Conservation (phyloP, 2,329 filamentous ascomycete genomes). For the Aspergillus calidoustus region DNA sequence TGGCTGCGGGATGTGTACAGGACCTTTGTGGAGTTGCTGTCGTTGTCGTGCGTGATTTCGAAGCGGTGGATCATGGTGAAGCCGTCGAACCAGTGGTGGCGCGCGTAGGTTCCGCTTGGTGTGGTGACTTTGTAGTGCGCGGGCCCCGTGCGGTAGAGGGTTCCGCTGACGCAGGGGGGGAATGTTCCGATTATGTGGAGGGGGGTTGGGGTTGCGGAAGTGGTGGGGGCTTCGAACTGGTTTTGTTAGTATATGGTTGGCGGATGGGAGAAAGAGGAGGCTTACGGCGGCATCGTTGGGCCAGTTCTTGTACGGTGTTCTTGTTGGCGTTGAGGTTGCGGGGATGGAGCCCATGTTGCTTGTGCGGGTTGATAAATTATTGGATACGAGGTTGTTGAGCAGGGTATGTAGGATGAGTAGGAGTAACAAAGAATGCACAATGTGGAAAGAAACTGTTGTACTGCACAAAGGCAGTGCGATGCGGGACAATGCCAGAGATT, state of each 20-base stretch:
- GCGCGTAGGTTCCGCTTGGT: slow-evolving; percentile 56
- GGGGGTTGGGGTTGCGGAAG: slow-evolving; percentile 4
- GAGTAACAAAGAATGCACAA: too few relatives aligned
- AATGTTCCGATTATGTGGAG: slow-evolving; percentile 3
- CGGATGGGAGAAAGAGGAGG: neutral
- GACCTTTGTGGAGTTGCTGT: slow-evolving; percentile 20
- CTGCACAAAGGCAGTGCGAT: too few relatives aligned
- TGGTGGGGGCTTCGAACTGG: slow-evolving; percentile 1
- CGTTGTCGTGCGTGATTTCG: slow-evolving; percentile 24
- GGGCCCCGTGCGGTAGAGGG: slow-evolving; percentile 66
- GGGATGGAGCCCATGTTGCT: neutral
- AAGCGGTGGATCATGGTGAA: slow-evolving; percentile 71
- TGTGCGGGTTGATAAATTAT: neutral
- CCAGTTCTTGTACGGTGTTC: slow-evolving; percentile 8
- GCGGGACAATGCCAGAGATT: too few relatives aligned
- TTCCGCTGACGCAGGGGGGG: neutral
- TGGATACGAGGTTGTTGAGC: neutral
- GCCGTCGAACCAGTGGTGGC: slow-evolving; percentile 80
- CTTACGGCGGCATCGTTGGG: slow-evolving; percentile 8
- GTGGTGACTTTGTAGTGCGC: slow-evolving; percentile 63
- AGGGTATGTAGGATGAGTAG: too few relatives aligned
- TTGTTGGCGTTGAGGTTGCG: neutral
- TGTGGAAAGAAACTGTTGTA: too few relatives aligned
- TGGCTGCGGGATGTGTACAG: slow-evolving; percentile 70
- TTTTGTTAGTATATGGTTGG: neutral